Evolutionary conservation across 371 early-diverging fungal genomes (phyloP).

Genomic region (Capillidium rhysosporum): DNA sequence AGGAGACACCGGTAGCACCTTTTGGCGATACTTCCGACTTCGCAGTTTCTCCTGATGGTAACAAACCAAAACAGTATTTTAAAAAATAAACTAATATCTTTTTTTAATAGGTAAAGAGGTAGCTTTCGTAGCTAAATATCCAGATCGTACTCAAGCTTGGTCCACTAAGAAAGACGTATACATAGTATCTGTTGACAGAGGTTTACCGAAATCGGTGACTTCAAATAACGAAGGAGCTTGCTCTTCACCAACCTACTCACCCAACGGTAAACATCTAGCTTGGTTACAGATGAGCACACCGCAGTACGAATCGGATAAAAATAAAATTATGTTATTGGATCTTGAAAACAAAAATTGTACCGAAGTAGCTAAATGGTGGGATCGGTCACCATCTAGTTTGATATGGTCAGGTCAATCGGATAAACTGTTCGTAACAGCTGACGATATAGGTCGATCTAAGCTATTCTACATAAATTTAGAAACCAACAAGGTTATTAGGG

Average conservation of each 20-base stretch:
- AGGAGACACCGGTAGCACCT: slow-evolving; percentile 27
- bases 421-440: slow-evolving; percentile 30
- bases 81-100: too few relatives aligned
- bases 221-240: slow-evolving; percentile 36
- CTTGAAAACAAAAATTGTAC: slow-evolving; percentile 14
- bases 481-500: slow-evolving; percentile 16
- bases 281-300: slow-evolving; percentile 52
- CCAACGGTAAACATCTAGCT: slow-evolving; percentile 33
- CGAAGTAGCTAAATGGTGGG: slow-evolving; percentile 33
- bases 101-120: too few relatives aligned
- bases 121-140: slow-evolving; percentile 48
- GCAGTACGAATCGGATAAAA: slow-evolving; percentile 58
- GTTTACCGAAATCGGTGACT: slow-evolving; percentile 21
- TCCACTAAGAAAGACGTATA: slow-evolving; percentile 48
- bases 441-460: slow-evolving; percentile 32
- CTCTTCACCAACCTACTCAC: slow-evolving; percentile 33
- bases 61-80: too few relatives aligned
- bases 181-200: slow-evolving; percentile 21
- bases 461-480: slow-evolving; percentile 26
- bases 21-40: slow-evolving; percentile 32
- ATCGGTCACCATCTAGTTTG: slow-evolving; percentile 35
- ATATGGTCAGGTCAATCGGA: slow-evolving; percentile 25
- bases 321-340: slow-evolving; percentile 37
- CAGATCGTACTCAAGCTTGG: slow-evolving; percentile 44
- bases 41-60: slow-evolving; percentile 38